Percentiles rank a stretch among this genome's conserved stretches.
These are phyloP conservation scores for Calonectria pseudoreteaudii DNA, from an alignment of 2,329 filamentous ascomycete genomes.

Conservation along the genomic window DNA sequence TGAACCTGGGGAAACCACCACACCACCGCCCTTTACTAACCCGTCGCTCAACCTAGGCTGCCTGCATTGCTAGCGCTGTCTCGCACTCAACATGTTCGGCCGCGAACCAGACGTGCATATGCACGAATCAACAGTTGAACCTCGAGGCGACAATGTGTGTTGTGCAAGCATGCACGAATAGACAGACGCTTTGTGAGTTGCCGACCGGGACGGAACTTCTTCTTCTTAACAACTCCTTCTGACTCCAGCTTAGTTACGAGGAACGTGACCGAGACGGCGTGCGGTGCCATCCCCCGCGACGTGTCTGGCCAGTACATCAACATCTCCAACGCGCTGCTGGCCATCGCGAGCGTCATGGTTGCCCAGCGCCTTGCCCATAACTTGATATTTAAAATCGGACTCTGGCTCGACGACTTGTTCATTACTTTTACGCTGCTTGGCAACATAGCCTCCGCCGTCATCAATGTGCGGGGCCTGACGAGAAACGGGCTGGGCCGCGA, in stretches of 20 bases:
- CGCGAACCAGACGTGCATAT: slow-evolving; percentile 1
- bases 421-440: neutral
- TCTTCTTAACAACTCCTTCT: neutral
- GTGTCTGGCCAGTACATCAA: neutral
- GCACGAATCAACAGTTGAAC: neutral
- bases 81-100: neutral
- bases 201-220: too few relatives aligned
- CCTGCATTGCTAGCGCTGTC: neutral
- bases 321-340: neutral
- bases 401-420: neutral
- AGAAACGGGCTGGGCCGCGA: neutral
- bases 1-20: too few relatives aligned
- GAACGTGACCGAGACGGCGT: neutral
- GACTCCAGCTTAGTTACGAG: neutral
- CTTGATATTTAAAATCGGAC: neutral
- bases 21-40: neutral
- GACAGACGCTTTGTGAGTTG: neutral
- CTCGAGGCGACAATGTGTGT: neutral
- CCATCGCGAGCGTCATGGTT: neutral
- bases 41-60: neutral
- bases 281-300: neutral
- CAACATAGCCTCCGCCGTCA: neutral
- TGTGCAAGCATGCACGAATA: neutral
- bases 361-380: neutral
- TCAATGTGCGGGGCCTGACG: neutral